Base-by-base conservation (phyloP, 2,329 filamentous ascomycete species). In the Nannizziopsis barbatae region DNA sequence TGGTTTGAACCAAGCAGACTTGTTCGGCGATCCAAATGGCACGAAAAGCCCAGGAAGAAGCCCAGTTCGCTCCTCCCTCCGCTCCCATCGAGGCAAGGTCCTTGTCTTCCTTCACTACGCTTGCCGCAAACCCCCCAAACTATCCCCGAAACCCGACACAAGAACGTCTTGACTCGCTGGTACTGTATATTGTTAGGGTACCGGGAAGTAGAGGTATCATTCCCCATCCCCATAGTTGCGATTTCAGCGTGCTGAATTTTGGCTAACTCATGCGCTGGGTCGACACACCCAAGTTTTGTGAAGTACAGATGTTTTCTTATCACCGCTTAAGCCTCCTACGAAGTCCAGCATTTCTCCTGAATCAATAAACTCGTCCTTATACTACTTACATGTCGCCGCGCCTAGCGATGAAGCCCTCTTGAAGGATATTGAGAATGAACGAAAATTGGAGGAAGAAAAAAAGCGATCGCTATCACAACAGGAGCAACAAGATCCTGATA, bases 121-220 rank as follows among this genome's bases (percentile, higher is more conserved):
- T 95, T 53, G 90, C 92, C 53, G 77, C 84, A 45, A 87, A 94
- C 59, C 92, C 90, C 37, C 90, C 92, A 41, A 77, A 81, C 58
- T 92, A 94, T 64, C 86, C 87, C 43, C 77, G 83, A 59, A 86
- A 86, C 60, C 84, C 86, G 4, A 78, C 80, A 2, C 80, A 83
- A 56, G 70, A 76, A 57, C 77, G 72, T 53, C 77, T 82, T 53
- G 79, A 86, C 43, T 80, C 86, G 3, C 66, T 96, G 44, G 80
- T 82, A 2, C 76, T 98, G 36, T 98, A 98, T 67, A 93, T 98
- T 56, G 87, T 90, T 32, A 75, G 90, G 56, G 90, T 98, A 0
- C 92, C 92, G 1, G 90, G 90, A 17, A 94, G 85, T 54, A 80
- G 81, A 81, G 86, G 87, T 89, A 46, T 30, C 22, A 40, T 3